phyloP scores from a whole-genome alignment of 1,284 basidiomycete species.

The Pseudozyma hubeiensis region DNA sequence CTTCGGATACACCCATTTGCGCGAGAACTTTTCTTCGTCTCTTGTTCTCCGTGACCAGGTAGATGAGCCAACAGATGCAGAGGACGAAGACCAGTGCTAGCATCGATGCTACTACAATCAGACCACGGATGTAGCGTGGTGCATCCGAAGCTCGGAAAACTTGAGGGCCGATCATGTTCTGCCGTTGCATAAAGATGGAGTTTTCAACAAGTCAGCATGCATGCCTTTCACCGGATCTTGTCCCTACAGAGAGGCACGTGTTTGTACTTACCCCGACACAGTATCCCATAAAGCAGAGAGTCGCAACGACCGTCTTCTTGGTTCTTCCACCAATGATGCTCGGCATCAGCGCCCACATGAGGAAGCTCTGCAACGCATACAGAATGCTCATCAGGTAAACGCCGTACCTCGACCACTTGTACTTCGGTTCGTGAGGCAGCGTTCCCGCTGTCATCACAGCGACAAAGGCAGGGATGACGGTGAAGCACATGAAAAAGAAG shows the following conservation, averaged over 20 bases:
- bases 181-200: not conserved
- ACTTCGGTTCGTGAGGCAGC: constrained; percentile 25
- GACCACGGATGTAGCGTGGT: constrained; percentile 63
- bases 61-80: constrained; percentile 20
- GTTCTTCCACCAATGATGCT: constrained; percentile 67
- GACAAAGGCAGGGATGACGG: constrained; percentile 15
- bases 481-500: constrained; percentile 65
- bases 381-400: constrained; percentile 61
- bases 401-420: constrained; percentile 61
- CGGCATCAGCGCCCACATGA: constrained; percentile 63
- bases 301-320: constrained; percentile 62
- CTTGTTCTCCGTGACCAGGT: constrained; percentile 25
- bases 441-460: constrained; percentile 38
- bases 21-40: constrained; percentile 23
- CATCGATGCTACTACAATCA: constrained; percentile 54
- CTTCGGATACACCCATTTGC: constrained; percentile 28
- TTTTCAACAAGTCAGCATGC: no score
- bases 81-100: constrained; percentile 25
- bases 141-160: constrained; percentile 65
- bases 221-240: no score
- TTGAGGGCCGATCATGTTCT: constrained; percentile 51
- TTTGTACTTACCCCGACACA: constrained; percentile 49
- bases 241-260: not conserved
- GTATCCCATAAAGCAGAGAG: constrained; percentile 64
- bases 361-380: constrained; percentile 59